Base-by-base conservation (phyloP, 768 basidiomycete species). In the Cubamyces sp. region DNA sequence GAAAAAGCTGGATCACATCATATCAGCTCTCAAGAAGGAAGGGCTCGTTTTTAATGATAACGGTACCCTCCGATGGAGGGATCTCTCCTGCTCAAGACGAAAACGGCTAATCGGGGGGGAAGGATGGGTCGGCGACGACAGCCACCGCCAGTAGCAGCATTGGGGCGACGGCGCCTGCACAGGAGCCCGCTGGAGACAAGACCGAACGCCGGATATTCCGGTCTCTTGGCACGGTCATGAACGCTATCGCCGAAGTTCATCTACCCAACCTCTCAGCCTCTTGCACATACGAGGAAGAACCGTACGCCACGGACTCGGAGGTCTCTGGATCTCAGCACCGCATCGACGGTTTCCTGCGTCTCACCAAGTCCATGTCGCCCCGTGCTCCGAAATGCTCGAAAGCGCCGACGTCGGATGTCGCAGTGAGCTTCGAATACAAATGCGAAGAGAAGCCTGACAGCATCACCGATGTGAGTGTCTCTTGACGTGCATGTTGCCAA, bases 221-320 rank as follows among this genome's bases (percentile, higher is more conserved):
- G 19, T 12, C 49, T 51, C 49, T 51, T n/a, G 49, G 49, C 34
- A 51, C 28, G 4, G 37, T 51, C 34, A 51, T 51, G 30, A 37
- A 51, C 49, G 30, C 49, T 51, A 51, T 51, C 30, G 49, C 21
- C 34, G 25, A 51, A 51, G 30, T 19, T n/a, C 30, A 28, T 51
- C 49, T 34, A n/a, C 49, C 49, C 49, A 37, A 51, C 49, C 49
- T 51, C 49, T 51, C 28, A 37, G 15, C 49, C 49, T 51, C 49
- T 37, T 52, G 50, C 37, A 40, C 6, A 11, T 52, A 52, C 50
- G 37, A 30, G 50, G 50, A 39, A 39, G 53, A 42, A 42, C 53
- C 53, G 14, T 54, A 54, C 41, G 39, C 21, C 12, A 42, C 53
- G 9, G 40, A 41, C 41, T 54, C 53, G 40, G 53, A 54, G 53